A percentile compares a stretch with the other conserved stretches of the same genome.
Evolutionary conservation across 2,329 filamentous ascomycete genomes (phyloP).

Genomic region (Chlorencoelia australis): DNA sequence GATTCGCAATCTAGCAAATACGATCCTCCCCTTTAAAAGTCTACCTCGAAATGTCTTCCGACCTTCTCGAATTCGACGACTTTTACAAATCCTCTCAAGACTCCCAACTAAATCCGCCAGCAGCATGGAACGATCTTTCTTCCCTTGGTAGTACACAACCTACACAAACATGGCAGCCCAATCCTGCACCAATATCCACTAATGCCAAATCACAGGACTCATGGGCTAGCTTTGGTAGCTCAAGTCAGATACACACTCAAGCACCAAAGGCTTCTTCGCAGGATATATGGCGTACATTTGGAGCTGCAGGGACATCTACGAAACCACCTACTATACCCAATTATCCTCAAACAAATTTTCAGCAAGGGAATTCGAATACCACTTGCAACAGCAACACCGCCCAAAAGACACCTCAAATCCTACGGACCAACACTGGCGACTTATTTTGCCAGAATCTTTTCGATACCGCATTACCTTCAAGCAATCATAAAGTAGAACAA

Average conservation of each 20-base stretch:
- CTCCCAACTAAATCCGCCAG: slow-evolving; percentile 17
- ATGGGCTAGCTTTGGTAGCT: no score
- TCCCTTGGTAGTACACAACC: slow-evolving; percentile 11
- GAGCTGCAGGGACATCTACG: slow-evolving; percentile 8
- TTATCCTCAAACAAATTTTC: slow-evolving; percentile 9
- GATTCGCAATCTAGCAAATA: no score
- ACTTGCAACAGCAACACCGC: slow-evolving; percentile 1
- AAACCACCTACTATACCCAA: slow-evolving; percentile 3
- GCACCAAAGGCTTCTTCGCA: slow-evolving; percentile 6
- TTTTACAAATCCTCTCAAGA: slow-evolving; percentile 30
- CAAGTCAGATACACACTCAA: no score
- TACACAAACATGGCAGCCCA: slow-evolving; percentile 12
- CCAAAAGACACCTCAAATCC: slow-evolving; percentile 10
- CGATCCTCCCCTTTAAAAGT: no score
- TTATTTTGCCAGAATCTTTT: slow-evolving; percentile 18
- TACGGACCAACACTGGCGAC: slow-evolving; percentile 20
- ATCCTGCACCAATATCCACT: no score
- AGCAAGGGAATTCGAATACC: slow-evolving; percentile 4
- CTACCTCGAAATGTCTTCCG: slow-evolving; percentile 45
- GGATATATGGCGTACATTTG: slow-evolving; percentile 25
- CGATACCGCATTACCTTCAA: slow-evolving; percentile 7
- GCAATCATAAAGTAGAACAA: background rate
- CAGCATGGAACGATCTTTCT: slow-evolving; percentile 18
- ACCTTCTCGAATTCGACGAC: slow-evolving; percentile 53
- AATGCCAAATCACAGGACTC: no score